A percentile compares a stretch with the other conserved stretches of the same genome.
phyloP scores from a whole-genome alignment of 208 protist species.

The Wallacemonas sp. region DNA sequence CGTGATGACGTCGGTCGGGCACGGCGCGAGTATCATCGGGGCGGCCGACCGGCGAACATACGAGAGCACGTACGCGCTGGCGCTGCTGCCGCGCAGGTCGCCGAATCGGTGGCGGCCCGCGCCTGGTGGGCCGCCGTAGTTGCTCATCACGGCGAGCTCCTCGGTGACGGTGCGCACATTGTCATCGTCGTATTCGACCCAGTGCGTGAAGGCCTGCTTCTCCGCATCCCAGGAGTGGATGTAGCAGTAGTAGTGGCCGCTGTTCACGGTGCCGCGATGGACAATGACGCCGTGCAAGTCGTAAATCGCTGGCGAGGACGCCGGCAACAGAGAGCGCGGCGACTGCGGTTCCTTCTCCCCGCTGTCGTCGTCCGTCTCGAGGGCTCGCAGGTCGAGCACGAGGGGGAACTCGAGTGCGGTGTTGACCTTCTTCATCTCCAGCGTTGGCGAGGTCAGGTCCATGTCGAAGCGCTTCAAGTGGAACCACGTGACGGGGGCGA shows the following conservation, averaged over 20 bases:
- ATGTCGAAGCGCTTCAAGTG: slow-evolving; percentile 94
- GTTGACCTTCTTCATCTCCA: slow-evolving; percentile 88
- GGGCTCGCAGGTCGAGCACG: slow-evolving; percentile 55
- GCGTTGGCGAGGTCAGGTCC: slow-evolving; percentile 72
- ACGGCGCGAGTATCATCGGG: slow-evolving; percentile 52
- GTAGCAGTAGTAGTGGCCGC: slow-evolving; percentile 92
- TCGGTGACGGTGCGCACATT: slow-evolving; percentile 56
- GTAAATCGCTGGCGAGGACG: slow-evolving; percentile 75
- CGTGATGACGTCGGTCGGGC: slow-evolving; percentile 62
- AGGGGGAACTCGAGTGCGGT: slow-evolving; percentile 75
- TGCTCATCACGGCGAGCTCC: slow-evolving; percentile 62
- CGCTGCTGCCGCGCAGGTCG: slow-evolving; percentile 21
- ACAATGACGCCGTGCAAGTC: slow-evolving; percentile 89
- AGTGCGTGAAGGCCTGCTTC: slow-evolving; percentile 54
- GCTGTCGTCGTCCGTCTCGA: slow-evolving; percentile 40
- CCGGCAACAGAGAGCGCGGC: slow-evolving; percentile 23
- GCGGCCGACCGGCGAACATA: slow-evolving; percentile 81
- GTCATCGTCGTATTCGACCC: slow-evolving; percentile 90
- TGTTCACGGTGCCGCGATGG: slow-evolving; percentile 83
- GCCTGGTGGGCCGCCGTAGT: slow-evolving; percentile 52
- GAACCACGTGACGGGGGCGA: slow-evolving; percentile 88
- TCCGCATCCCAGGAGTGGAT: slow-evolving; percentile 76
- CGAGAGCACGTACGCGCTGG: slow-evolving; percentile 83
- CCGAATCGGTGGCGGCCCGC: slow-evolving; percentile 22
- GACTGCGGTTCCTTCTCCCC: neutral